phyloP scores from a whole-genome alignment of 352 stramenopile genomes.

The Phytophthora capsici region DNA sequence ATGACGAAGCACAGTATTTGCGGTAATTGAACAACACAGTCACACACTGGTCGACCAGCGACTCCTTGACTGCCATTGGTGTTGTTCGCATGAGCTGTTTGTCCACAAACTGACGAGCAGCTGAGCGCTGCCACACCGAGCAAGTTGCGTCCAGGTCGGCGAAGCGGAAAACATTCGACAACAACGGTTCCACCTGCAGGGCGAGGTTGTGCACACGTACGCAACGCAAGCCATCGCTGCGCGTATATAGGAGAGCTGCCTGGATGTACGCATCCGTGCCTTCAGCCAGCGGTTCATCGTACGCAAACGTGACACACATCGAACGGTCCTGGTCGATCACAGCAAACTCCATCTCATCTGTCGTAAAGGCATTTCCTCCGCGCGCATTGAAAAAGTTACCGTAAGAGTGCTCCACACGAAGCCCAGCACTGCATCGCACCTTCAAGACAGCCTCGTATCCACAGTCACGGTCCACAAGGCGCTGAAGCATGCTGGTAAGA shows the following conservation, averaged over 20 bases:
- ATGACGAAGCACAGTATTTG: slow-evolving; percentile 91
- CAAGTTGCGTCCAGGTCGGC: slow-evolving; percentile 89
- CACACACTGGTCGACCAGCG: slow-evolving; percentile 86
- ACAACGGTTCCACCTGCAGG: slow-evolving; percentile 71
- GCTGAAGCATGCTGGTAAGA: slow-evolving; percentile 74
- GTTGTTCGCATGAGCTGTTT: slow-evolving; percentile 84
- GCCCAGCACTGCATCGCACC: slow-evolving; percentile 81
- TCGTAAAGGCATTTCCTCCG: slow-evolving; percentile 59
- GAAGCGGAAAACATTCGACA: slow-evolving; percentile 90
- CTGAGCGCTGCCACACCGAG: slow-evolving; percentile 83
- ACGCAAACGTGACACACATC: slow-evolving; percentile 87
- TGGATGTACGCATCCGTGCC: slow-evolving; percentile 86
- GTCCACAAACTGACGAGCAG: slow-evolving; percentile 82
- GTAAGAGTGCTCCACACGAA: slow-evolving; percentile 88
- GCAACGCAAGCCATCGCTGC: slow-evolving; percentile 82
- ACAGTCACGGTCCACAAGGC: slow-evolving; percentile 73
- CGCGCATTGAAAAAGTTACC: slow-evolving; percentile 80
- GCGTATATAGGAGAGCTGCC: slow-evolving; percentile 89
- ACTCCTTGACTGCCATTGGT: slow-evolving; percentile 75
- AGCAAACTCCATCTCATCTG: slow-evolving; percentile 91
- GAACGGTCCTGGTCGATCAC: slow-evolving; percentile 88
- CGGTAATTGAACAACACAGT: slow-evolving; percentile 92
- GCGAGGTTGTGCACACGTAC: slow-evolving; percentile 93
- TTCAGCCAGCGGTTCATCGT: slow-evolving; percentile 85
- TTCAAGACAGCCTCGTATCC: slow-evolving; percentile 91